A percentile compares a stretch with the other conserved stretches of the same genome.
These are phyloP conservation scores for Rhizopogon rudus DNA, from an alignment of 768 basidiomycete species.

Conservation along the genomic window DNA sequence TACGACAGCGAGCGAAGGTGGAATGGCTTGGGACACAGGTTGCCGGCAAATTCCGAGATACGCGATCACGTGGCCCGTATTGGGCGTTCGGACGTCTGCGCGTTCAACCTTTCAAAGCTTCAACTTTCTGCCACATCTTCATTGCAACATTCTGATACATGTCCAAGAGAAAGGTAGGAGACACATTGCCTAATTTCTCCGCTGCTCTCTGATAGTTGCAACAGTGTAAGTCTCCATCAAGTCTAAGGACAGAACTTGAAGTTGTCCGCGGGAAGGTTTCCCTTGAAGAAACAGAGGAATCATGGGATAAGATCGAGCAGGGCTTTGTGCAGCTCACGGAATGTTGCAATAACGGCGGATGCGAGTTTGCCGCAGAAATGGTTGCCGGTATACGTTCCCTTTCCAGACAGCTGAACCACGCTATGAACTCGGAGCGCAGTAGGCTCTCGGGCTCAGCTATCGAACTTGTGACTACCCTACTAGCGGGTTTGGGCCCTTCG, in stretches of 20 bases:
- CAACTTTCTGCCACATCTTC: background rate
- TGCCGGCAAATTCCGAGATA: constrained; percentile 14
- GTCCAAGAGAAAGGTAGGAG: constrained; percentile 25
- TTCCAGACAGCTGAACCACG: constrained; percentile 48
- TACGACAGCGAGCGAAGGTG: background rate
- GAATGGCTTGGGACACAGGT: constrained; percentile 17
- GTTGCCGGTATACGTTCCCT: constrained; percentile 45
- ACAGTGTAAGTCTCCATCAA: constrained; percentile 28
- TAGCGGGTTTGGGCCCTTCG: constrained; percentile 47
- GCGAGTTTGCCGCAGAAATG: constrained; percentile 47
- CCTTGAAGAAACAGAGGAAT: constrained; percentile 69
- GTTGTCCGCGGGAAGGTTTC: constrained; percentile 35
- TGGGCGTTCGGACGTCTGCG: background rate
- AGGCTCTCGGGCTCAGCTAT: constrained; percentile 63
- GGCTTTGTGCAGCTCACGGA: constrained; percentile 41
- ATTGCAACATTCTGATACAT: constrained; percentile 10
- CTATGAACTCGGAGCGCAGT: constrained; percentile 70
- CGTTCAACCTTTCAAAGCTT: background rate
- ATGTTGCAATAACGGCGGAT: constrained; percentile 48
- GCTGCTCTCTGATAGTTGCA: background rate
- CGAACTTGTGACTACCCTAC: constrained; percentile 54
- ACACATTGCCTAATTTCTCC: accelerated
- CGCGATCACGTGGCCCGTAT: constrained; percentile 19
- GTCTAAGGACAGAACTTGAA: constrained; percentile 36
- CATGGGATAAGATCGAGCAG: constrained; percentile 66